Percentiles rank a stretch among this genome's conserved stretches.
These are phyloP conservation scores for Apophysomyces ossiformis DNA, from an alignment of 371 early-diverging fungal species.

Conservation along the genomic window DNA sequence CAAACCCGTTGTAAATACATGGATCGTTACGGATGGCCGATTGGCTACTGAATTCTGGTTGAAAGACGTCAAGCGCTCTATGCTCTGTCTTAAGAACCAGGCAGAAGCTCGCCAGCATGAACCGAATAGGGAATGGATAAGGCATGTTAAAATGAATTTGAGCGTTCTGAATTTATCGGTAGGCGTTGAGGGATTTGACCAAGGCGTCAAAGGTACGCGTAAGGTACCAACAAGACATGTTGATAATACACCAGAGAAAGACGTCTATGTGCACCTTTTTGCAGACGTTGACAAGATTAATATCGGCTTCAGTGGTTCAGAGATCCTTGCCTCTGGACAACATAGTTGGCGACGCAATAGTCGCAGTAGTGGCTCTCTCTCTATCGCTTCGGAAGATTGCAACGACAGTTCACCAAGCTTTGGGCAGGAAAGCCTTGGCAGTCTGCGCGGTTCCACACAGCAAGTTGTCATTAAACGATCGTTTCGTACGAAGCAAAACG, in stretches of 20 bases:
- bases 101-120: background rate
- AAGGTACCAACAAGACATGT: conserved; percentile 33
- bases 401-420: background rate
- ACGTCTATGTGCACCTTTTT: conserved; percentile 16
- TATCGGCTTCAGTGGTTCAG: conserved; percentile 32
- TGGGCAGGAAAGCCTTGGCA: conserved; percentile 12
- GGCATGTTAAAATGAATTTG: conserved; percentile 14
- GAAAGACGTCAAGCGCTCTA: conserved; percentile 8
- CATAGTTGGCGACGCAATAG: conserved; percentile 9
- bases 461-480: conserved; percentile 19
- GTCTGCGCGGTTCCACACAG: conserved; percentile 19
- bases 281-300: conserved; percentile 21
- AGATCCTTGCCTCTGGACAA: conserved; percentile 13
- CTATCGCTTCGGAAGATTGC: background rate
- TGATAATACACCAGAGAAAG: conserved; percentile 46
- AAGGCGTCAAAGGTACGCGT: conserved; percentile 33
- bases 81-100: background rate
- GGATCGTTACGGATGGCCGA: conserved; percentile 19
- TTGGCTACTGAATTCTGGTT: conserved; percentile 29
- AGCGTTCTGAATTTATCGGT: background rate
- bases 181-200: conserved; percentile 35
- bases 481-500: conserved; percentile 7
- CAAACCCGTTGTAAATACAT: conserved; percentile 25
- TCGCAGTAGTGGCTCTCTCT: conserved; percentile 3
- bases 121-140: conserved; percentile 4